Base-by-base conservation (phyloP, 169 alveolate species). In the Perkinsus olseni region DNA sequence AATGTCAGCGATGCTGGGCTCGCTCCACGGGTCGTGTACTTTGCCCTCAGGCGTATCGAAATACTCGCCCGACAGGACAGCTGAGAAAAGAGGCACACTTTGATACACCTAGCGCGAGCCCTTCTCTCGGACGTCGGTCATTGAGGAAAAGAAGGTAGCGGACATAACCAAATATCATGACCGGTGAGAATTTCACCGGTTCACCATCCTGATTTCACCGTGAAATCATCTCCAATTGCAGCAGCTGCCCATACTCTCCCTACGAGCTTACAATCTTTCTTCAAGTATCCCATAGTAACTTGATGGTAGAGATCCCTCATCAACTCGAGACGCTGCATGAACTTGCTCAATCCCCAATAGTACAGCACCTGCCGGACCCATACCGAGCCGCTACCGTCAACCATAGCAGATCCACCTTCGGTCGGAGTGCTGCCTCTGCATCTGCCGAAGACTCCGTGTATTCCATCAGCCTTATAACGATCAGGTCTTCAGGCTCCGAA, bases 331-430 rank as follows among this genome's bases (percentile, higher is more conserved):
- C 92, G 48, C 38, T 38, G 34, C 38, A 91, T 31, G 92, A 91
- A 91, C 92, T 91, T 91, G 20, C 13, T 38, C 36, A 91, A 28
- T 1, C 48, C 92, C 92, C 92, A 91, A 4, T 38, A 31, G 74
- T 91, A 91, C 50, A 91, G 74, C 36, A 91, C 62, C 74, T 91
- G 38, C 92, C n/a, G n/a, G n/a, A n/a, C n/a, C n/a, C n/a, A n/a
- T n/a, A n/a, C n/a, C n/a, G n/a, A n/a, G n/a, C n/a, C n/a, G n/a
- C n/a, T n/a, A n/a, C n/a, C n/a, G n/a, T n/a, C n/a, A n/a, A n/a
- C n/a, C n/a, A n/a, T n/a, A n/a, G n/a, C n/a, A 11, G 50, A 40
- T 11, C 21, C 11, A 40, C 50, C 50, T 40, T 40, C 50, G 50
- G 11, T 3, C 82, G 82, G 28, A 21, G 31, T 24, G 4, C 1